A percentile compares a stretch with the other conserved stretches of the same genome.
phyloP scores from a whole-genome alignment of 1,284 basidiomycete species.

The Ustilago crameri region DNA sequence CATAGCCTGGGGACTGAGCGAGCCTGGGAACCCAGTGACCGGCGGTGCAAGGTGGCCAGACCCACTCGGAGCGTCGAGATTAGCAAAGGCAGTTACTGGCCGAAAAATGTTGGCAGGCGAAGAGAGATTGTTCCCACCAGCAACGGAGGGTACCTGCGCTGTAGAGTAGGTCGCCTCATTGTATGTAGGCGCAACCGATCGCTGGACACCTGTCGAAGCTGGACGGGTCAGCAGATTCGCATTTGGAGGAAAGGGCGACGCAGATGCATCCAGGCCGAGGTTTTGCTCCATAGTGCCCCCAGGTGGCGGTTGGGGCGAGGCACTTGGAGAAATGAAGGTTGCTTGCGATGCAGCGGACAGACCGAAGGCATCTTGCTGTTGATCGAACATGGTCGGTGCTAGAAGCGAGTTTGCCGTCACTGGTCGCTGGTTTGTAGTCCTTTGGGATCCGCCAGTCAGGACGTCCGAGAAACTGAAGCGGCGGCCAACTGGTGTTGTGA shows the following conservation, averaged over 20 bases:
- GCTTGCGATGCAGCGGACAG: conserved; percentile 7
- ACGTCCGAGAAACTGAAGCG: conserved; percentile 49
- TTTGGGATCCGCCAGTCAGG: conserved; percentile 11
- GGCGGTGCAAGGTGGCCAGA: conserved; percentile 19
- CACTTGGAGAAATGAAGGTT: conserved; percentile 10
- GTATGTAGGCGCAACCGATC: conserved; percentile 11
- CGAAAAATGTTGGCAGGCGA: conserved; percentile 20
- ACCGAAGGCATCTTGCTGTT: conserved; percentile 13
- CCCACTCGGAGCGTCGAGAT: conserved; percentile 13
- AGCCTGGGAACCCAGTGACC: conserved; percentile 4
- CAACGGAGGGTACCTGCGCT: conserved; percentile 2
- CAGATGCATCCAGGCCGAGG: conserved; percentile 1
- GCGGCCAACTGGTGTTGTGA: conserved; percentile 38
- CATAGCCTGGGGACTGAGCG: background rate
- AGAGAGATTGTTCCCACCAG: background rate
- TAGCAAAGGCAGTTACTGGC: conserved; percentile 30
- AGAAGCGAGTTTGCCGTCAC: conserved; percentile 29
- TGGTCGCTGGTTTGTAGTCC: conserved; percentile 18
- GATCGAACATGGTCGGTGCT: conserved; percentile 14
- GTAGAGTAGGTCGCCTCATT: conserved; percentile 10
- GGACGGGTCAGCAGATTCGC: conserved; percentile 18
- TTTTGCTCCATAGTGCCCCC: conserved; percentile 5
- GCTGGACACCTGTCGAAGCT: conserved; percentile 24
- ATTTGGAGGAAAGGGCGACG: background rate
- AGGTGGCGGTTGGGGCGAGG: conserved; percentile 22